Evolutionary conservation across 2,329 filamentous ascomycete genomes (phyloP), one percentile per base, ranked within the genome.

Genomic region (Claviceps quebecensis): DNA sequence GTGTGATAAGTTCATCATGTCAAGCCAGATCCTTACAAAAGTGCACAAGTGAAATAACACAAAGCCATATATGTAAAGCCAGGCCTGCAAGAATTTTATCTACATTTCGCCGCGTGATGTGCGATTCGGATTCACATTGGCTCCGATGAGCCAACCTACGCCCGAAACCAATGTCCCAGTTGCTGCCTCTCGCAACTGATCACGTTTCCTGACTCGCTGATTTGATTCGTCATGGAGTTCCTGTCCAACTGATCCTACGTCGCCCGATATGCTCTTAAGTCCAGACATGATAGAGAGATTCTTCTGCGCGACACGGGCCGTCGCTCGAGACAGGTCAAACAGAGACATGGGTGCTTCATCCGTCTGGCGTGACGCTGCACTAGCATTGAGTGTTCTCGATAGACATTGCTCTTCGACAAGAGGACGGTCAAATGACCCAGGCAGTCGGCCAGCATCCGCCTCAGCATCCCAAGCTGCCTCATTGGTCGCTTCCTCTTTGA

Each of bases 381-480:
- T 70, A 23, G 65, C 62, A 3, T 63, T 65, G 34, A 63, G 59
- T 46, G 68, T 68, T 6, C 65, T 61, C 6, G 63, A 54, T 1
- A 61, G 57, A 34, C 63, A 59, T 11, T 53, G 55, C 19, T 56
- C 59, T 7, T 59, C 56, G 37, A 56, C 54, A 5, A 52, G 51
- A 13, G 66, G 62, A 2, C 63, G 58, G 6, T 66, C 69, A 57
- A 81, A 83, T 1, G 69, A 70, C 6, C 79, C 79, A 0, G 78
- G 78, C 62, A 81, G 72, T 5, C 76, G 65, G 52, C 74, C 72
- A 40, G 74, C 61, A 57, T 87, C 81, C 1, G 76, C 83, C 16
- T 75, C 74, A 13, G 80, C 75, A 60, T 88, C 83, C 75, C 85
- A 88, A 2, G 78, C 80, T n/a, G 75, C 71, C 60, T 88, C 86